phyloP scores from a whole-genome alignment of 352 stramenopile genomes.

The Phytophthora aleatoria region DNA sequence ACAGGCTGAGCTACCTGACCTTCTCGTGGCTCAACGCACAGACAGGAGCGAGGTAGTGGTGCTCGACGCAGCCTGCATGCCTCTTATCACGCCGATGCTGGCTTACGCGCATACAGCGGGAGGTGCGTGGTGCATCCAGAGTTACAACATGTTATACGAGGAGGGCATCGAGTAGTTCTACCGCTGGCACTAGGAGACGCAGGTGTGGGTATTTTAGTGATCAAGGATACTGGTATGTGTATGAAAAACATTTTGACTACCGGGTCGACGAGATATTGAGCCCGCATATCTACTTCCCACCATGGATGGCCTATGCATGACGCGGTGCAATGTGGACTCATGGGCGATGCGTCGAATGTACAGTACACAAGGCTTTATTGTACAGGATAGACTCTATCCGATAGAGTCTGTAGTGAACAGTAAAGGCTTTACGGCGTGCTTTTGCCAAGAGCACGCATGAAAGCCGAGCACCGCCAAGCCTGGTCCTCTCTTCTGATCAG shows the following conservation, averaged over 20 bases:
- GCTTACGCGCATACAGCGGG: slow-evolving; percentile 85
- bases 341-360: too few species aligned
- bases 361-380: too few species aligned
- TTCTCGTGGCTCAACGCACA: slow-evolving; percentile 48
- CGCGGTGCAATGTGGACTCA: too few species aligned
- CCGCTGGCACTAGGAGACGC: slow-evolving; percentile 87
- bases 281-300: too few species aligned
- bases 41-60: slow-evolving; percentile 73
- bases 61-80: slow-evolving; percentile 98
- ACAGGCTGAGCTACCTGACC: slow-evolving; percentile 74
- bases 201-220: slow-evolving; percentile 48
- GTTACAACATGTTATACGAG: slow-evolving; percentile 99
- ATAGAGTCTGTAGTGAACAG: too few species aligned
- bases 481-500: not conserved
- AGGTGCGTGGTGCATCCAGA: slow-evolving; percentile 90
- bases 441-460: too few species aligned
- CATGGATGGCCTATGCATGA: too few species aligned
- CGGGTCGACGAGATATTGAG: too few species aligned
- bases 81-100: slow-evolving; percentile 94
- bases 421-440: too few species aligned
- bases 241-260: too few species aligned
- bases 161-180: slow-evolving; percentile 97
- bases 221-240: slow-evolving; percentile 31
- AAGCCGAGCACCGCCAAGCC: not conserved
- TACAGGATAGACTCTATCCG: too few species aligned